Conservation (phyloP, 345 rosid genomes). For the Cardamine resedifolia region DNA sequence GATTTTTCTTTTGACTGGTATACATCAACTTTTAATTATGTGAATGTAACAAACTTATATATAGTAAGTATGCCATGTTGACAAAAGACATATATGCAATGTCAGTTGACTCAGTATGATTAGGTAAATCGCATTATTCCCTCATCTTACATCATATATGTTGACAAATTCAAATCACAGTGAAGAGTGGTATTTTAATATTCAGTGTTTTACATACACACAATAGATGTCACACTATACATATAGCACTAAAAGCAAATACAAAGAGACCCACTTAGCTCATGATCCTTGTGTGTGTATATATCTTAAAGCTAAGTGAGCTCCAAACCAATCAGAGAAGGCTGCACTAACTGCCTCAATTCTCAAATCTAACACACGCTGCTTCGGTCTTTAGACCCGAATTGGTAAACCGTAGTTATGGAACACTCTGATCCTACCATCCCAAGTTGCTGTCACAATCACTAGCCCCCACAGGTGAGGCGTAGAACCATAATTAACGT, state of each 20-base stretch:
- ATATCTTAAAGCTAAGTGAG: constrained; percentile 2
- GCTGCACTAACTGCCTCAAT: constrained; percentile 20
- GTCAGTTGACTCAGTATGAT: not conserved
- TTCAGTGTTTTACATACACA: not conserved
- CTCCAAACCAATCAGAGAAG: constrained; percentile 32
- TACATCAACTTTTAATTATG: not conserved
- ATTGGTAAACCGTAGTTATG: constrained; percentile 79
- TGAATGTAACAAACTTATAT: too few relatives aligned
- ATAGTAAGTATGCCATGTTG: too few relatives aligned
- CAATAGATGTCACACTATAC: constrained; percentile 4
- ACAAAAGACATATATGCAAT: too few relatives aligned
- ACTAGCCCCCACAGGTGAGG: constrained; percentile 52
- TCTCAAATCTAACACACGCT: not conserved
- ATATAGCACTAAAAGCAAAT: constrained; percentile 3
- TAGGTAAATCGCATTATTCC: not conserved
- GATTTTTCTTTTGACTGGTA: not conserved
- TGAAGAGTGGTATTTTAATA: not conserved
- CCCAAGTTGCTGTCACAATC: constrained; percentile 74
- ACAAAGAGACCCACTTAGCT: constrained; percentile 25
- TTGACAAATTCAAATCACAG: not conserved
- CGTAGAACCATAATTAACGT: constrained; percentile 46
- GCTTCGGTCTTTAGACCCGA: constrained; percentile 40
- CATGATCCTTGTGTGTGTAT: not conserved
- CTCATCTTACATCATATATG: not conserved
- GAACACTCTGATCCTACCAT: constrained; percentile 70